These are phyloP conservation scores for Ilex asprella DNA, from an alignment of 257 asterid species.

Conservation along the genomic window DNA sequence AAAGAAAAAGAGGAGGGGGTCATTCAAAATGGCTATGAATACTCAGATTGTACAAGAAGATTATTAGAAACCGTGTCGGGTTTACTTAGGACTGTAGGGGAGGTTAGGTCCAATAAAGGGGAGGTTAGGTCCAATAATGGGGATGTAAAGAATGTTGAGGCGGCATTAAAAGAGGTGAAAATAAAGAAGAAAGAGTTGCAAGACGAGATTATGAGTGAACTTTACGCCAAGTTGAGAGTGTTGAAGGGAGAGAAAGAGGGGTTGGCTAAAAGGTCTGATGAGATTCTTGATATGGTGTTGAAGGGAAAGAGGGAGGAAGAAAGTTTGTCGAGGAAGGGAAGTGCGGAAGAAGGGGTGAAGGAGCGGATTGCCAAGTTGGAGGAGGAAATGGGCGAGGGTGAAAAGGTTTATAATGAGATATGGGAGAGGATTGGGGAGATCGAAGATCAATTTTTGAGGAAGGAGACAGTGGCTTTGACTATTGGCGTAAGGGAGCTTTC, in stretches of 20 bases:
- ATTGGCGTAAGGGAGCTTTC: conserved; percentile 85
- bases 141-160: conserved; percentile 30
- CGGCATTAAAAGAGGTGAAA: conserved; percentile 52
- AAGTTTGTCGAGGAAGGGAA: conserved; percentile 33
- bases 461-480: conserved; percentile 67
- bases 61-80: conserved; percentile 42
- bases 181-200: conserved; percentile 43
- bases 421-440: conserved; percentile 68
- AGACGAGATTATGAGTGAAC: conserved; percentile 53
- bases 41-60: conserved; percentile 54
- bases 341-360: conserved; percentile 19
- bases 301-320: conserved; percentile 43
- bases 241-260: conserved; percentile 36
- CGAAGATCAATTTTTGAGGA: conserved; percentile 56
- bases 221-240: conserved; percentile 44
- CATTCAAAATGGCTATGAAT: conserved; percentile 37
- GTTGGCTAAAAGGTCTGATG: conserved; percentile 33
- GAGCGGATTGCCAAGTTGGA: conserved; percentile 36
- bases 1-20: conserved; percentile 16
- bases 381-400: conserved; percentile 39
- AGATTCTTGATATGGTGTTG: conserved; percentile 24
- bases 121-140: conserved; percentile 36
- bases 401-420: conserved; percentile 38
- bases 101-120: conserved; percentile 34
- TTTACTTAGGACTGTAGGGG: conserved; percentile 50